Conservation (phyloP, 495 filamentous ascomycete genomes). For the Geoglossum glabrum region DNA sequence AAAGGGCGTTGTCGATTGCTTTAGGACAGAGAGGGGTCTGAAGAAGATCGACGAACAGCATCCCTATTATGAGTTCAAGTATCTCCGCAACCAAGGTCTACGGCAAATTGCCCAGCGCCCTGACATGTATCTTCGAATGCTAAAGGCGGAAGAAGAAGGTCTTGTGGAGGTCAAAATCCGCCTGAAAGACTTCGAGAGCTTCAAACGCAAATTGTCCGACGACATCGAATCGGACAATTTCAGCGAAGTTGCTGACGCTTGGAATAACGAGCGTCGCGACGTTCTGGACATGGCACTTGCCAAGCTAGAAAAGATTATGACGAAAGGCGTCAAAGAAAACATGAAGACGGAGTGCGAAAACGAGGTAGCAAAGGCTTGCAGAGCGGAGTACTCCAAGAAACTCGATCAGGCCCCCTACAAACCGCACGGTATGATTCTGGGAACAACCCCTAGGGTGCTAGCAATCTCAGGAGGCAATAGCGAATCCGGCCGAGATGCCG, state of each 20-base stretch:
- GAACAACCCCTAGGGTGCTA: conserved; percentile 72
- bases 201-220: conserved; percentile 51
- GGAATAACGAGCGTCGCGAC: conserved; percentile 73
- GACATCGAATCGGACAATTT: conserved; percentile 84
- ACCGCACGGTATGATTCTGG: conserved; percentile 78
- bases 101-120: conserved; percentile 60
- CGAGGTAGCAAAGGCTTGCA: conserved; percentile 57
- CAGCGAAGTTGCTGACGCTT: conserved; percentile 85
- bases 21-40: conserved; percentile 84
- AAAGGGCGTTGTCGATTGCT: conserved; percentile 63
- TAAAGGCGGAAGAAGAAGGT: conserved; percentile 86
- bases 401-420: conserved; percentile 93
- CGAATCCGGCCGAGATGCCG: conserved; percentile 49
- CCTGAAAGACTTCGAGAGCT: conserved; percentile 51
- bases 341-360: conserved; percentile 83
- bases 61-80: conserved; percentile 95
- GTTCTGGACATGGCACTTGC: conserved; percentile 60
- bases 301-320: conserved; percentile 68
- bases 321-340: conserved; percentile 81
- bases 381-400: conserved; percentile 64
- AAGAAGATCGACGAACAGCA: conserved; percentile 87
- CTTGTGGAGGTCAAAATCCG: conserved; percentile 64
- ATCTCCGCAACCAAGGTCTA: conserved; percentile 72
- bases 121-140: conserved; percentile 83
- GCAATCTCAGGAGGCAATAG: conserved; percentile 68